Evolutionary conservation across 352 stramenopile genomes (phyloP).

Genomic region (Pythium myriotylum): DNA sequence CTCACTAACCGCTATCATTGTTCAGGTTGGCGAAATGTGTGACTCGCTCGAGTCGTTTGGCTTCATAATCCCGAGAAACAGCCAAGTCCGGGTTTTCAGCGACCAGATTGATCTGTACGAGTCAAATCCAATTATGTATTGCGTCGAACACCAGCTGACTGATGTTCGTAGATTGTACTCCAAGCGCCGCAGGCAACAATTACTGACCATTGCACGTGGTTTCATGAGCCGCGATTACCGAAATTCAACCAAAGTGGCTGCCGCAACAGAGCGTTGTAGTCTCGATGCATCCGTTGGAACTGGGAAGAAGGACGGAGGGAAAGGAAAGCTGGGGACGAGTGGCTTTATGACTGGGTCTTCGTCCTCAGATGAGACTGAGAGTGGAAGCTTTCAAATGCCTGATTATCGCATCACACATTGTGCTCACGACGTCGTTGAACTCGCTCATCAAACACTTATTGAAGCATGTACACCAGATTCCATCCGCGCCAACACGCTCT

Average conservation of each 20-base stretch:
- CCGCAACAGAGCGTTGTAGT: slow-evolving; percentile 56
- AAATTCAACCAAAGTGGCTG: slow-evolving; percentile 61
- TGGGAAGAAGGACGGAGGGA: slow-evolving; percentile 43
- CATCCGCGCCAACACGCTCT: slow-evolving; percentile 57
- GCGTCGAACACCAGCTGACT: background rate
- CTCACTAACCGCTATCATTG: slow-evolving; percentile 2
- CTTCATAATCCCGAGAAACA: slow-evolving; percentile 53
- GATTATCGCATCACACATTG: slow-evolving; percentile 64
- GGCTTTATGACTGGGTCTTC: background rate
- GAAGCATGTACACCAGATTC: slow-evolving; percentile 54
- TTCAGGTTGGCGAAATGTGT: slow-evolving; percentile 53
- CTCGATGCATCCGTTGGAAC: slow-evolving; percentile 38
- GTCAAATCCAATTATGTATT: background rate
- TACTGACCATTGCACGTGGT: slow-evolving; percentile 52
- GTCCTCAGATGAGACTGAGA: slow-evolving; percentile 36
- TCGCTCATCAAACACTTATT: slow-evolving; percentile 64
- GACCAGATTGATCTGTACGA: slow-evolving; percentile 63
- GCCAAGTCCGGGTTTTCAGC: slow-evolving; percentile 58
- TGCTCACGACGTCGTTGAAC: slow-evolving; percentile 61
- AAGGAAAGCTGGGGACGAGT: slow-evolving; percentile 15
- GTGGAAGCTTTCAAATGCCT: slow-evolving; percentile 63
- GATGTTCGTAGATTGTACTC: slow-evolving; percentile 52
- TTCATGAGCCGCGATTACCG: slow-evolving; percentile 63
- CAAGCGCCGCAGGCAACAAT: slow-evolving; percentile 66
- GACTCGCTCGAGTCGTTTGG: slow-evolving; percentile 48